Percentiles rank a stretch among this genome's conserved stretches.
phyloP scores from a whole-genome alignment of 768 basidiomycete genomes.

The Tricholoma terreum region DNA sequence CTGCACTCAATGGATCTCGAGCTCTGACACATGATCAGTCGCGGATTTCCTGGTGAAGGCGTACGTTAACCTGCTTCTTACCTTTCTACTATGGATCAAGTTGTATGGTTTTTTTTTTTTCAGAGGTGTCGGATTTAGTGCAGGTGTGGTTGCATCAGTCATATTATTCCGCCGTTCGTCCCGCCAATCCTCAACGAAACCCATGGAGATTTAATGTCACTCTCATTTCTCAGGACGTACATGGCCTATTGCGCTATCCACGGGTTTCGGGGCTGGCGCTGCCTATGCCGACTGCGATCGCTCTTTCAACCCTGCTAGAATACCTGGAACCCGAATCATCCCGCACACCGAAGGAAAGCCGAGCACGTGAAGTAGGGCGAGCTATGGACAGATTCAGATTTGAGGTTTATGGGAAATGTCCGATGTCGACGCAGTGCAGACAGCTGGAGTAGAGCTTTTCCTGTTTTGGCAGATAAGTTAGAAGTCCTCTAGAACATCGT shows the following conservation, averaged over 20 bases:
- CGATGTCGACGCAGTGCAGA: neutral
- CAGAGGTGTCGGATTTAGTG: conserved; percentile 87
- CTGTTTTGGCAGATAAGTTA: neutral
- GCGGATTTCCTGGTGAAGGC: conserved; percentile 86
- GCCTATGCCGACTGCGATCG: conserved; percentile 93
- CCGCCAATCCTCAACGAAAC: conserved; percentile 3
- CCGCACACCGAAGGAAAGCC: conserved; percentile 32
- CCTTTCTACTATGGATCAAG: neutral
- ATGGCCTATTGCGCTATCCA: conserved; percentile 85
- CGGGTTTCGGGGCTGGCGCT: conserved; percentile 83
- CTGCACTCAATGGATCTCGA: neutral
- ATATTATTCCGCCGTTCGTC: conserved; percentile 87
- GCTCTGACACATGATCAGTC: conserved; percentile 35
- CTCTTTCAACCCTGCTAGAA: conserved; percentile 86
- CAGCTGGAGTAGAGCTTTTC: neutral
- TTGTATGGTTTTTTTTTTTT: conserved; percentile 11
- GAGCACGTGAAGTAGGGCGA: conserved; percentile 12
- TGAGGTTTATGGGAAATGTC: neutral
- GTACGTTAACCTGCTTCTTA: conserved; percentile 40
- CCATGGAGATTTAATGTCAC: neutral
- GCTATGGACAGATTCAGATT: too few species aligned
- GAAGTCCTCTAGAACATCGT: neutral
- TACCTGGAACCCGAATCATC: conserved; percentile 79
- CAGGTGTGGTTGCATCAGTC: conserved; percentile 85
- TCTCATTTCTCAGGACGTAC: conserved; percentile 63